These are phyloP conservation scores for Strigomonas culicis DNA, from an alignment of 208 protist genomes.

Conservation along the genomic window DNA sequence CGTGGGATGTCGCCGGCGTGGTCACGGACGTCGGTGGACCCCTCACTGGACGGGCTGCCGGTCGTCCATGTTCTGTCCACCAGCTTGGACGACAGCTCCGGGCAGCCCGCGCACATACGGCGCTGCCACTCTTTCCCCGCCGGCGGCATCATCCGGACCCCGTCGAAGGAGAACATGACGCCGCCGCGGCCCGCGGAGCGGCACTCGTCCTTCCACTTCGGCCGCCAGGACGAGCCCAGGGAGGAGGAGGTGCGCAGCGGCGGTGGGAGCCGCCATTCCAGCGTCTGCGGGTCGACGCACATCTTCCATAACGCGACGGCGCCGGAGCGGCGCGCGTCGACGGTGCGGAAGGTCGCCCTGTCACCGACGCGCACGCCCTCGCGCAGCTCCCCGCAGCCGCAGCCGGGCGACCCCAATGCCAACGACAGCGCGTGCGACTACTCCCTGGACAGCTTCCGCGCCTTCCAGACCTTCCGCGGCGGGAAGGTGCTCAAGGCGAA, in stretches of 20 bases:
- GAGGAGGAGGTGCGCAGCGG: slow-evolving; percentile 1
- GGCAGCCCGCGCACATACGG: too few species aligned
- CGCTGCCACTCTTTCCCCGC: too few species aligned
- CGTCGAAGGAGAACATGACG: not conserved
- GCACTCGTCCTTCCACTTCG: too few species aligned
- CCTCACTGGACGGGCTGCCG: not conserved
- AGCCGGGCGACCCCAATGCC: too few species aligned
- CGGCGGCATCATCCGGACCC: not conserved
- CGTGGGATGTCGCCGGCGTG: slow-evolving; percentile 2
- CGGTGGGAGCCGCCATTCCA: not conserved
- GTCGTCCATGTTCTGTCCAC: not conserved
- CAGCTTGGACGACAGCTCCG: not conserved
- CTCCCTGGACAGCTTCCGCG: slow-evolving; percentile 4
- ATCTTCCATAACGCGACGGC: not conserved
- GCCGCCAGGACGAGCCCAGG: too few species aligned
- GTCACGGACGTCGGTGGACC: not conserved
- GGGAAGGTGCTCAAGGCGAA: slow-evolving; percentile 16
- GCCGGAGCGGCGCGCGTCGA: not conserved
- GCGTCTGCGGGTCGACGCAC: not conserved
- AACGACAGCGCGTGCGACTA: not conserved
- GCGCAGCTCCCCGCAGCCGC: too few species aligned
- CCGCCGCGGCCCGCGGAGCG: not conserved
- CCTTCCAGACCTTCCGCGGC: slow-evolving; percentile 10
- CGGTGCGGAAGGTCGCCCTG: not conserved
- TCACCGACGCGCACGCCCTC: too few species aligned